Evolutionary conservation across 257 asterid genomes (phyloP).

Genomic region (Solanum piurae): DNA sequence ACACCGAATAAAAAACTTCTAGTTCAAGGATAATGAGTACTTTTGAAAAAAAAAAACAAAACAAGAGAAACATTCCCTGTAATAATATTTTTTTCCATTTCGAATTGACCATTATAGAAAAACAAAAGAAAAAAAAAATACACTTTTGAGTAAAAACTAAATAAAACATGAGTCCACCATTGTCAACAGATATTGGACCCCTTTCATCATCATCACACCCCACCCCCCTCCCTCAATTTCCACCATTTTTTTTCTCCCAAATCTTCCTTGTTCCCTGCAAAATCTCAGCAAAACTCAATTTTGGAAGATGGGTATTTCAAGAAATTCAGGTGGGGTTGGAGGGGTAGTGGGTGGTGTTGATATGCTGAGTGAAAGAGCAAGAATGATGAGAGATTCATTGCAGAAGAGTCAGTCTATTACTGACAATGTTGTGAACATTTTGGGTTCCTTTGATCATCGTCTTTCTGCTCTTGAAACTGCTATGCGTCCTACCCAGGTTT

Average conservation of each 20-base stretch:
- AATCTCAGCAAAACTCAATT: background rate
- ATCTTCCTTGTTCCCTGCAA: background rate
- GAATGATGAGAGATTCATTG: slow-evolving; percentile 27
- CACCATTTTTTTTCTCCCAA: background rate
- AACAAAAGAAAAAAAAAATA: background rate
- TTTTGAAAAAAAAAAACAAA: background rate
- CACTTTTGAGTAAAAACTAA: background rate
- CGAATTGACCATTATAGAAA: background rate
- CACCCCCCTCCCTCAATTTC: background rate
- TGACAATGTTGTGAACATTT: slow-evolving; percentile 27
- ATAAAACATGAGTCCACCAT: background rate
- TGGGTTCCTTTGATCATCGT: slow-evolving; percentile 38
- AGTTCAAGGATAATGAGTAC: too few relatives aligned
- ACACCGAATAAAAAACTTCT: too few relatives aligned
- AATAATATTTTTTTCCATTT: background rate
- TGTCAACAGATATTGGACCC: background rate
- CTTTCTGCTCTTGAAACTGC: slow-evolving; percentile 41
- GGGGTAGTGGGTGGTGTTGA: slow-evolving; percentile 7
- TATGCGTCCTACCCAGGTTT: slow-evolving; percentile 41
- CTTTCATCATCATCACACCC: background rate
- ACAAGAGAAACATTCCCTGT: background rate
- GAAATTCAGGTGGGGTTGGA: background rate
- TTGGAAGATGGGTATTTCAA: slow-evolving; percentile 16
- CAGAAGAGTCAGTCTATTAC: slow-evolving; percentile 32
- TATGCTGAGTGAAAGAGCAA: slow-evolving; percentile 29